A percentile compares a stretch with the other conserved stretches of the same genome.
Evolutionary conservation across 371 early-diverging fungal species (phyloP).

Genomic region (Zychaea mexicana): DNA sequence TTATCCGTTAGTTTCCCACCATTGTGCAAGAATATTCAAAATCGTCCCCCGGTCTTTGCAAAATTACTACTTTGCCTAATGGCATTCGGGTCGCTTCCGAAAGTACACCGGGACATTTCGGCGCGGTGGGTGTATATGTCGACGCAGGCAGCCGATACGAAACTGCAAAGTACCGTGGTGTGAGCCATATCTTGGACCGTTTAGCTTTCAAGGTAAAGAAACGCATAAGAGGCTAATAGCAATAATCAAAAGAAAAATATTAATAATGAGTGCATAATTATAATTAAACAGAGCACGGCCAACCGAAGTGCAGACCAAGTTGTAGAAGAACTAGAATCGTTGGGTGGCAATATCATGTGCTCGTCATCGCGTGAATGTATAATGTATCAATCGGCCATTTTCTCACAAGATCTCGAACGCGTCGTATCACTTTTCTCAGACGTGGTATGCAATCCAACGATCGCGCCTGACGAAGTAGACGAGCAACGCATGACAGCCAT

Average conservation of each 20-base stretch:
- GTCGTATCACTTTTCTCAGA: conserved; percentile 81
- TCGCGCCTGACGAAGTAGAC: conserved; percentile 76
- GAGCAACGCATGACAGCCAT: conserved; percentile 78
- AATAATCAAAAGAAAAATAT: background rate
- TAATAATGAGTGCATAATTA: background rate
- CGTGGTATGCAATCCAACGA: conserved; percentile 73
- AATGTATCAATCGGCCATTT: conserved; percentile 93
- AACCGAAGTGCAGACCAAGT: conserved; percentile 69
- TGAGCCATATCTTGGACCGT: conserved; percentile 86
- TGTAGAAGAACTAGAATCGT: conserved; percentile 76
- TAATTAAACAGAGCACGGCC: conserved; percentile 51
- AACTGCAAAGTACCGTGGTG: conserved; percentile 70
- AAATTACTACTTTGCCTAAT: conserved; percentile 81
- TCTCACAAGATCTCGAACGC: conserved; percentile 77
- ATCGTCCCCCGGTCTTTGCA: conserved; percentile 37
- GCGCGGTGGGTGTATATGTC: conserved; percentile 86
- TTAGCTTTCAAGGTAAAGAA: conserved; percentile 85
- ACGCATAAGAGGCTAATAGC: background rate
- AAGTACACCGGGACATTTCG: conserved; percentile 86
- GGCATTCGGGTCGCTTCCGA: conserved; percentile 87
- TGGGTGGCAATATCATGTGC: conserved; percentile 91
- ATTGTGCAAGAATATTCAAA: conserved; percentile 50
- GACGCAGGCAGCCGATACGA: conserved; percentile 92
- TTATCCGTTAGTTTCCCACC: conserved; percentile 27
- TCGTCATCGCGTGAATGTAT: conserved; percentile 92